Evolutionary conservation across 1,139 yeast species (phyloP), one percentile per base, ranked within the genome.

Genomic region (Pichia sp.): DNA sequence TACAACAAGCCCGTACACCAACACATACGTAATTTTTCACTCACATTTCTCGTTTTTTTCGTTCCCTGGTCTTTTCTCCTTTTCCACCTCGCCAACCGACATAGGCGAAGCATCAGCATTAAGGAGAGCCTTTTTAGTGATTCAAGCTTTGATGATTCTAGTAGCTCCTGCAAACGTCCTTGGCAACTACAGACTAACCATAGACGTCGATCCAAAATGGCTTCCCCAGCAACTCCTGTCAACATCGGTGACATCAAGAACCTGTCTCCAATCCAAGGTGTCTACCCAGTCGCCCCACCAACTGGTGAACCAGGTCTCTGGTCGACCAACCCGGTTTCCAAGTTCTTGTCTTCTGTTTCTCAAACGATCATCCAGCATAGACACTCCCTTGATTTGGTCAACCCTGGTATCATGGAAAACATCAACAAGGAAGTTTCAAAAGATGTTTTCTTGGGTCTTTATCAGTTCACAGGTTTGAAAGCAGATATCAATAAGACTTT

Each of bases 341-440:
- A 90, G 55, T 89, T 85, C 74, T 76, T 89, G 66, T 85, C 87
- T 71, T 88, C 87, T 69, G 87, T 86, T 58, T 87, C 87, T 74
- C 79, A 75, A 67, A 80, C 85, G 64, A 79, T 93, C 59, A 73
- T 82, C 60, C 85, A 84, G 65, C 95, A 92, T 71, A 85, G 99
- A 72, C 78, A 80, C 59, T 83, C 95, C 10, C 79, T 92, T 61
- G 90, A 90, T 56, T 81, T 93, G 69, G 75, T 82, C 65, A 90
- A 90, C 75, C 99, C 99, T 54, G 99, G 98, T 63, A 87, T 97
- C 61, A 83, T 90, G 71, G 99, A 93, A 76, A 90, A 90, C 76
- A 78, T 93, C 71, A 87, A 84, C 77, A 90, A 90, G 75, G 99
- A 93, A 74, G 97, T 90, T 56, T 76, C 92, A 62, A 85, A 93